Base-by-base conservation (phyloP, 2,329 filamentous ascomycete genomes). In the Aspergillus viridinutans region DNA sequence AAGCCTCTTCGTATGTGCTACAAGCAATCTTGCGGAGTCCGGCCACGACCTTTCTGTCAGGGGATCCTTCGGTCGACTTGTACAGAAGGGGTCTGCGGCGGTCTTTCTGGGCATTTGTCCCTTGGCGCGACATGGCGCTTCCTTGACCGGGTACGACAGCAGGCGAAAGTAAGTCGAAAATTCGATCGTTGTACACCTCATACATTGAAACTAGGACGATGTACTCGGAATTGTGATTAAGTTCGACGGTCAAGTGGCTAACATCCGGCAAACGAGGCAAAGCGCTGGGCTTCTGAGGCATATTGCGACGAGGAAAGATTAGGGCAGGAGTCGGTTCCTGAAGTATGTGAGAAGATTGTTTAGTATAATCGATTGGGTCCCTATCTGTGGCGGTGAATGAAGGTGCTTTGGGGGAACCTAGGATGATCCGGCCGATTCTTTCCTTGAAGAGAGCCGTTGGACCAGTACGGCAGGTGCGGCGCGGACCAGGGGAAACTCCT, bases 121-220 rank as follows among this genome's bases (percentile, higher is more conserved):
- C 74, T 60, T 78, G 69, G 43, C 75, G 71, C 10, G 72, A 75
- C 60, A 72, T 66, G 10, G 70, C 69, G n/a, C 69, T 69, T 25
- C 71, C 71, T 47, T 72, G 72, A 4, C 72, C 71, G 8, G 85
- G 68, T 12, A 67, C 66, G n/a, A 73, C 68, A 1, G 76, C 68
- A 20, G 81, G 80, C 0, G 88, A 89, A 1, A 99, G 80, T 0
- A 99, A 85, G 68, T 99, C 94, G 72, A 95, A 97, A 63, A 99
- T 97, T 38, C 92, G 87, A 75, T 99, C 93, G 69, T 99, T 99
- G 78, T 99, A 97, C 1, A 99, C 93, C 73, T 99, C 94, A 74
- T 97, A 97, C 92, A 99, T 99, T 54, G 92, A 96, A 23, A 99
- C 82, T 10, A 99, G 79, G 54, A 99, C 86, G 4, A 89, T 88